Conservation (phyloP, 768 basidiomycete species). For the Boletus subparvulus region DNA sequence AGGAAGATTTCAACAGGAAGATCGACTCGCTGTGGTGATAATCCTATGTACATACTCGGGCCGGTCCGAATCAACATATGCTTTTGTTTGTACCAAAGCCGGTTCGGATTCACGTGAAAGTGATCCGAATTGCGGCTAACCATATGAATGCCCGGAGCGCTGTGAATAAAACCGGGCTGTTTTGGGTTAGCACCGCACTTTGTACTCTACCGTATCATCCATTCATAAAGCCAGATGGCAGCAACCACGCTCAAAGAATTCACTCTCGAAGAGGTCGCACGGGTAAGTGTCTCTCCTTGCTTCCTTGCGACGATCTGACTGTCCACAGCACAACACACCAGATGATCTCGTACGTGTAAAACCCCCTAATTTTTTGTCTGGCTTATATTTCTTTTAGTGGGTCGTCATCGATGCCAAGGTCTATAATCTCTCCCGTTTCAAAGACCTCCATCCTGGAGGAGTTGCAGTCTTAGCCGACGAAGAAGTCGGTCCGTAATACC, state of each 20-base stretch:
- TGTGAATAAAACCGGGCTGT: slow-evolving; percentile 2
- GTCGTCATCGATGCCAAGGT: slow-evolving; percentile 82
- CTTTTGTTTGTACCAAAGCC: neutral
- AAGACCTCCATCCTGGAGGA: slow-evolving; percentile 82
- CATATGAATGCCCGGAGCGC: neutral
- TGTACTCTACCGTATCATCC: neutral
- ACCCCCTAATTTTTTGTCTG: neutral
- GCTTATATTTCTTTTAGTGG: slow-evolving; percentile 50
- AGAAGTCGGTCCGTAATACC: slow-evolving; percentile 61
- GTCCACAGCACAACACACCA: slow-evolving; percentile 63
- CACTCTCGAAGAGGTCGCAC: slow-evolving; percentile 58
- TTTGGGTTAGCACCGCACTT: neutral
- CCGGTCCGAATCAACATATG: neutral
- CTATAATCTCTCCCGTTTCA: slow-evolving; percentile 80
- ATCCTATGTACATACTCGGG: too few species aligned
- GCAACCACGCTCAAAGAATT: slow-evolving; percentile 42
- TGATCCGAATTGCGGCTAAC: neutral
- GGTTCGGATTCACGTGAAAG: slow-evolving; percentile 8
- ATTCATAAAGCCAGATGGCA: slow-evolving; percentile 20
- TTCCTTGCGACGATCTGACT: neutral
- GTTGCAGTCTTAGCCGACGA: slow-evolving; percentile 70
- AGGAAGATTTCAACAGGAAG: neutral
- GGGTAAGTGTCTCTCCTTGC: slow-evolving; percentile 34
- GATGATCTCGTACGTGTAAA: slow-evolving; percentile 63
- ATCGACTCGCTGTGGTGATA: too few species aligned